phyloP scores from a whole-genome alignment of 345 rosid species.

The Lepidium africanum region DNA sequence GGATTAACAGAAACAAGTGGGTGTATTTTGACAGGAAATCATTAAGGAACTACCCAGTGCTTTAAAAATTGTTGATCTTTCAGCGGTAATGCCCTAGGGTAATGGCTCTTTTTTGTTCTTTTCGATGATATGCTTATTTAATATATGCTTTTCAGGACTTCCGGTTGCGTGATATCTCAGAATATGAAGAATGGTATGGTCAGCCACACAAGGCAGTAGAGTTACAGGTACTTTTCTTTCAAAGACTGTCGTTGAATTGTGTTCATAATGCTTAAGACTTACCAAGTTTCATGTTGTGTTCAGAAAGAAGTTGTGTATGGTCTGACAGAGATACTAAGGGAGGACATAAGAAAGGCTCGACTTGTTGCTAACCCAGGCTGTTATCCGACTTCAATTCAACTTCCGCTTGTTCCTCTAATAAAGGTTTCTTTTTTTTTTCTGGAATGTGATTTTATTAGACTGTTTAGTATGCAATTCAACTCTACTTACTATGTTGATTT shows the following conservation, averaged over 20 bases:
- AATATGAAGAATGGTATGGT: constrained; percentile 97
- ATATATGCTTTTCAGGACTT: constrained; percentile 43
- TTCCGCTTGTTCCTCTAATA: constrained; percentile 84
- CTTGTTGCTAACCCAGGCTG: constrained; percentile 98
- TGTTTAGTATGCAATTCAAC: background rate
- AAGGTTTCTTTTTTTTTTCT: constrained; percentile 41
- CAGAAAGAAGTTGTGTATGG: constrained; percentile 95
- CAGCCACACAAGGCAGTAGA: constrained; percentile 82
- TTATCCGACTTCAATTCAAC: constrained; percentile 93
- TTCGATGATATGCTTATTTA: constrained; percentile 2
- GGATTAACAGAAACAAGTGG: background rate
- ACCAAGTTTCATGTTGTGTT: constrained; percentile 2
- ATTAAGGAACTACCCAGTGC: constrained; percentile 65
- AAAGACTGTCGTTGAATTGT: background rate
- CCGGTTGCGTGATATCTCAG: constrained; percentile 58
- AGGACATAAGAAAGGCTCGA: constrained; percentile 54
- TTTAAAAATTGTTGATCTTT: constrained; percentile 87
- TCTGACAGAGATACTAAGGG: constrained; percentile 78
- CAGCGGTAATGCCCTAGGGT: constrained; percentile 57
- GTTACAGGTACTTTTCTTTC: constrained; percentile 50
- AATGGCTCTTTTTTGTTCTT: background rate
- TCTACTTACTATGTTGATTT: background rate
- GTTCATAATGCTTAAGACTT: background rate
- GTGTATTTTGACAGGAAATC: constrained; percentile 52
- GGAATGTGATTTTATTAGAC: background rate